Evolutionary conservation across 257 asterid genomes (phyloP).

Genomic region (Prunella vulgaris): DNA sequence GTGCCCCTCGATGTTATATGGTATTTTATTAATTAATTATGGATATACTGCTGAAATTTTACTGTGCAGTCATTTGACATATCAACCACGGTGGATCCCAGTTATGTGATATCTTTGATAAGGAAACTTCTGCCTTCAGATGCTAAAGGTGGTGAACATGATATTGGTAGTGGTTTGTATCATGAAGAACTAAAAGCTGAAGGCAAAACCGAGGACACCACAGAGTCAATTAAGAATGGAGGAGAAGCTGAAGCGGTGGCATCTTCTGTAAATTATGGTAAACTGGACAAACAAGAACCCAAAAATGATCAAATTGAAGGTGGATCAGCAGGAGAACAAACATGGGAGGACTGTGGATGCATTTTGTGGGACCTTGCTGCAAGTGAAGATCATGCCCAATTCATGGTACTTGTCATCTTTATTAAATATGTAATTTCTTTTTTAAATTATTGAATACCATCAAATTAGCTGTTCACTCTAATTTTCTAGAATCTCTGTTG

Average conservation of each 20-base stretch:
- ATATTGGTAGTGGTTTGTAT: constrained; percentile 25
- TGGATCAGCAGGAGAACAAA: constrained; percentile 35
- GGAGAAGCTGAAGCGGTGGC: constrained; percentile 45
- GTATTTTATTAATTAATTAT: not conserved
- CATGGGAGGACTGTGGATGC: constrained; percentile 95
- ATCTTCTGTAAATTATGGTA: constrained; percentile 28
- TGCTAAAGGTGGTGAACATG: constrained; percentile 29
- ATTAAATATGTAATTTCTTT: not conserved
- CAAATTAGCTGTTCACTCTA: not conserved
- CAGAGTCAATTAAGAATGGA: constrained; percentile 34
- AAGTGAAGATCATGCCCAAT: constrained; percentile 74
- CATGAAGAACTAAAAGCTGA: constrained; percentile 31
- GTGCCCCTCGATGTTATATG: not conserved
- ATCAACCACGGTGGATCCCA: constrained; percentile 83
- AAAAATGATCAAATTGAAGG: constrained; percentile 25
- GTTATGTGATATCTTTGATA: constrained; percentile 83
- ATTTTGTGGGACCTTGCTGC: constrained; percentile 97
- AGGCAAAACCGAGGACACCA: constrained; percentile 19
- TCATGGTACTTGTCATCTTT: constrained; percentile 55
- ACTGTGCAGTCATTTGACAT: constrained; percentile 67
- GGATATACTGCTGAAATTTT: constrained; percentile 1
- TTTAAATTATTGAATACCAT: not conserved
- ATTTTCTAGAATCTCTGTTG: not conserved
- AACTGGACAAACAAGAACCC: constrained; percentile 22
- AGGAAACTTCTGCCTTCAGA: constrained; percentile 70